These are phyloP conservation scores for Pulveroboletus sp. DNA, from an alignment of 768 basidiomycete genomes.

Conservation along the genomic window DNA sequence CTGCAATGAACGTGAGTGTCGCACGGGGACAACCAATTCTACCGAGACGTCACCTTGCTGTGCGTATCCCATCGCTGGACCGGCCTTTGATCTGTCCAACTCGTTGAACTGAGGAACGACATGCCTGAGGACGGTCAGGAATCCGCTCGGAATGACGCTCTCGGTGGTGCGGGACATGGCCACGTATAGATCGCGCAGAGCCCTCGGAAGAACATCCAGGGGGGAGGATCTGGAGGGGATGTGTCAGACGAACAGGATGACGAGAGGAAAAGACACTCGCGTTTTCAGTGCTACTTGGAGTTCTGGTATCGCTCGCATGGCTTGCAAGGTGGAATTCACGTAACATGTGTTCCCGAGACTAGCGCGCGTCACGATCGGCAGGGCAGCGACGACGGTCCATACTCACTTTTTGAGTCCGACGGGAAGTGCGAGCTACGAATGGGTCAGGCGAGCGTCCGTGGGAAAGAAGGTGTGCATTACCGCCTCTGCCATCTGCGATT, in stretches of 20 bases:
- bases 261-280: conserved; percentile 34
- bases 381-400: neutral
- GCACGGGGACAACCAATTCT: neutral
- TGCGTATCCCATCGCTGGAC: conserved; percentile 52
- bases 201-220: conserved; percentile 41
- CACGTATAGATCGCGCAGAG: conserved; percentile 64
- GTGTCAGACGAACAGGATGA: neutral
- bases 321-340: conserved; percentile 94
- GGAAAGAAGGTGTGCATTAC: conserved; percentile 40
- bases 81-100: conserved; percentile 43
- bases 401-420: conserved; percentile 76
- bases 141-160: conserved; percentile 62
- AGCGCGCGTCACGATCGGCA: neutral
- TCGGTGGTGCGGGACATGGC: conserved; percentile 76
- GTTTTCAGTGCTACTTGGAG: conserved; percentile 65
- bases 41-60: conserved; percentile 59
- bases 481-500: conserved; percentile 72
- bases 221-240: conserved; percentile 31
- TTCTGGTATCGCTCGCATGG: conserved; percentile 89
- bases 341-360: conserved; percentile 95
- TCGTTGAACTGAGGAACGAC: conserved; percentile 92
- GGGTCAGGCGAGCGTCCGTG: neutral
- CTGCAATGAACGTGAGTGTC: conserved; percentile 32
- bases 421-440: conserved; percentile 63
- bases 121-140: conserved; percentile 67